Percentiles rank a stretch among this genome's conserved stretches.
Conservation (phyloP, 108 stramenopile genomes). For the Pseudonitzschia pungens region DNA sequence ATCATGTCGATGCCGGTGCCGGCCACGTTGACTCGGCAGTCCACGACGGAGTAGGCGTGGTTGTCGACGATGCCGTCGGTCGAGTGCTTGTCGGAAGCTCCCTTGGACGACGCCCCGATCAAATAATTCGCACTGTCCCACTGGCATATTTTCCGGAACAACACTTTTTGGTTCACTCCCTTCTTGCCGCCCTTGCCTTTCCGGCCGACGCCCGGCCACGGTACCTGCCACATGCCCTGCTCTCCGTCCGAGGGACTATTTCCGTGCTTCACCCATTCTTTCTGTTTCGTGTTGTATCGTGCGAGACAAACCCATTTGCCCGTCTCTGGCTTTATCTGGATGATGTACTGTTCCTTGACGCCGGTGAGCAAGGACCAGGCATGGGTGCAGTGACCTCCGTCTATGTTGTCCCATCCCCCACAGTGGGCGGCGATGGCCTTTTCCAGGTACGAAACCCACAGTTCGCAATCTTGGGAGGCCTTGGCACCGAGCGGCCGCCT, state of each 20-base stretch:
- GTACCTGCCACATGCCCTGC: background rate
- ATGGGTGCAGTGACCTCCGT: conserved; percentile 35
- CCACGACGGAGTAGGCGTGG: conserved; percentile 27
- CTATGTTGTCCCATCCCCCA: conserved; percentile 43
- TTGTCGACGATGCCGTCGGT: conserved; percentile 31
- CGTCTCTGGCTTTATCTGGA: background rate
- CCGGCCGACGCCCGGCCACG: conserved; percentile 27
- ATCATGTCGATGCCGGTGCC: conserved; percentile 18
- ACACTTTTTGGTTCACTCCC: conserved; percentile 8
- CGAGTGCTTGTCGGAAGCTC: conserved; percentile 12
- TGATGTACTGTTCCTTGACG: conserved; percentile 31
- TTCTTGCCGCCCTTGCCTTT: background rate
- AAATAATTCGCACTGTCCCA: conserved; percentile 24
- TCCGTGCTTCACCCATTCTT: conserved; percentile 17
- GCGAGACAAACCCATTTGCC: conserved; percentile 10
- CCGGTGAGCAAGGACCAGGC: conserved; percentile 32
- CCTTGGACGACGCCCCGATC: conserved; percentile 19
- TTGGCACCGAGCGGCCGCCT: conserved; percentile 17
- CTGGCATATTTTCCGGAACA: conserved; percentile 17
- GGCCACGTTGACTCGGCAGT: conserved; percentile 13
- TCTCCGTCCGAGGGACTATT: conserved; percentile 21
- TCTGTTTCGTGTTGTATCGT: conserved; percentile 4
- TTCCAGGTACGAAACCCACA: conserved; percentile 33
- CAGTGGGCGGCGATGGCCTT: conserved; percentile 31
- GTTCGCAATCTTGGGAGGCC: conserved; percentile 17